Base-by-base conservation (phyloP, 2,329 filamentous ascomycete species). In the Pseudogymnoascus sp. region DNA sequence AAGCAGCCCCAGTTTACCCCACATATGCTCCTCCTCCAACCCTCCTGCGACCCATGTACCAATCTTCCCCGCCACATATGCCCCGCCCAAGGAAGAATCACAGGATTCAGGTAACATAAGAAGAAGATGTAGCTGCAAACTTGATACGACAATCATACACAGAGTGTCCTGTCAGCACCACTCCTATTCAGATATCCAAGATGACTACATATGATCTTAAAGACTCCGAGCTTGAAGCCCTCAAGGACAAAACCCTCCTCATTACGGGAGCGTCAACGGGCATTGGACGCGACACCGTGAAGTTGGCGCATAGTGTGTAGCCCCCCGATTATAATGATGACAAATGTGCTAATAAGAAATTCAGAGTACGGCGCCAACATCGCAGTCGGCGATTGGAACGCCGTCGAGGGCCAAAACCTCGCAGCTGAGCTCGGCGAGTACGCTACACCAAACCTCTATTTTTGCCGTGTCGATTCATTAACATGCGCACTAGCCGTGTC, bases 211-310 rank as follows among this genome's bases (percentile, higher is more conserved):
- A 62, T 21, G 21, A 45, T 23, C 14, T 45, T 16, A 59, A 59
- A 31, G 60, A 62, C 29, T 26, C 31, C 23, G 60, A 62, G 37
- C 37, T 62, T 3, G 11, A 62, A 12, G 10, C 11, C 31, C 45
- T 68, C 14, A 65, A 65, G 62, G 65, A 64, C 26, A 68, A 66
- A 61, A 64, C 66, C 11, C 60, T 68, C 6, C 63, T 68, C 16
- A 36, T 68, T 14, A 66, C 66, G 1, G 66, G 66, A 62, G 66
- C 64, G 5, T 63, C 65, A 34, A 68, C 61, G 6, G 66, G 66
- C 12, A 68, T 68, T 54, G 66, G 66, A 2, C 54, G 62, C 11
- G 62, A 34, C 34, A 62, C 66, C 1, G 64, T 68, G 8, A 37
- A 60, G 18, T 40, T 66, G 2, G 64, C 65, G 12, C 62, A 66